A percentile compares a stretch with the other conserved stretches of the same genome.
phyloP scores from a whole-genome alignment of 345 rosid genomes.

The Hibiscus trionum region DNA sequence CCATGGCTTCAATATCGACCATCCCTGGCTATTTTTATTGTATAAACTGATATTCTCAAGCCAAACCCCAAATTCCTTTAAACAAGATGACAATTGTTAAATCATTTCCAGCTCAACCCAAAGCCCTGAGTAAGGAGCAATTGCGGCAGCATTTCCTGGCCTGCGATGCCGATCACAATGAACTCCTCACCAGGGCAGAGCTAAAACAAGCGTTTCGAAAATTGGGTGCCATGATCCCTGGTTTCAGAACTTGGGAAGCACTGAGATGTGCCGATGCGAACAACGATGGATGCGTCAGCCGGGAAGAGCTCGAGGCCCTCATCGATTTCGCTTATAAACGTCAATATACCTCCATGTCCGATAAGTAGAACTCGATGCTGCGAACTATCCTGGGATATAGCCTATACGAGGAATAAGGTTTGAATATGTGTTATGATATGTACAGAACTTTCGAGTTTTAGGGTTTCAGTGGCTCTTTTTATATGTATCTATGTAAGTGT shows the following conservation, averaged over 20 bases:
- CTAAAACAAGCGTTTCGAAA: not conserved
- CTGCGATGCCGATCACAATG: not conserved
- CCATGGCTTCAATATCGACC: not conserved
- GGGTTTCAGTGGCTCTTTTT: not conserved
- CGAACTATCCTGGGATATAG: not conserved
- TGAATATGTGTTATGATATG: not conserved
- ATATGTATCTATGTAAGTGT: not conserved
- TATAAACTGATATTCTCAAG: not conserved
- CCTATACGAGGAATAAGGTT: not conserved
- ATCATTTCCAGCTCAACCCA: not conserved
- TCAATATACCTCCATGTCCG: not conserved
- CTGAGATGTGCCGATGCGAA: not conserved
- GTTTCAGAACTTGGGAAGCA: slow-evolving; percentile 2
- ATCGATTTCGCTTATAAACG: not conserved
- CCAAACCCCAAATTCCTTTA: not conserved
- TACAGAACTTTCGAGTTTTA: not conserved
- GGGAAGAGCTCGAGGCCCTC: not conserved
- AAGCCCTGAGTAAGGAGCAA: not conserved
- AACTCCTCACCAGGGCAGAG: not conserved
- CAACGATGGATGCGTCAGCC: not conserved
- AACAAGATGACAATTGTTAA: not conserved
- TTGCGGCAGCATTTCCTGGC: not conserved
- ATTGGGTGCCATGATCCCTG: not conserved
- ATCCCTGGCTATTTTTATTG: not conserved
- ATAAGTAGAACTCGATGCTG: not conserved